These are phyloP conservation scores for Porosira glacialis DNA, from an alignment of 352 stramenopile species.

Conservation along the genomic window DNA sequence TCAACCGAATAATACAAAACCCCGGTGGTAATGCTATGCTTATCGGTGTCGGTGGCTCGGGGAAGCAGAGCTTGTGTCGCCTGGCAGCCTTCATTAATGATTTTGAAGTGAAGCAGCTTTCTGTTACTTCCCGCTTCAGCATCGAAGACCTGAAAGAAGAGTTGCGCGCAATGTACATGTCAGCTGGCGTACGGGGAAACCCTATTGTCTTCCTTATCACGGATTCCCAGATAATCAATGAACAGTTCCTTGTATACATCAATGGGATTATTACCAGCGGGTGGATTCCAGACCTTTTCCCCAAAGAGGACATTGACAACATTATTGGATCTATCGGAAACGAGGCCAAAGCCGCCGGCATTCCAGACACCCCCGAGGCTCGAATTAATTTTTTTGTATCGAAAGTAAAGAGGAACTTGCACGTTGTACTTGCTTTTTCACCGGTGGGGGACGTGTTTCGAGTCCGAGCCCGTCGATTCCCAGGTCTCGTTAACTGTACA, in stretches of 20 bases:
- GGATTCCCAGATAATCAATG: conserved; percentile 96
- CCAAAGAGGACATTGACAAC: conserved; percentile 91
- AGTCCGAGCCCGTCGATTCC: conserved; percentile 91
- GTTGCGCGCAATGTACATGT: conserved; percentile 93
- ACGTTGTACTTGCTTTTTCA: conserved; percentile 95
- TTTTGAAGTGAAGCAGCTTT: conserved; percentile 92
- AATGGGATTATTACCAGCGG: conserved; percentile 93
- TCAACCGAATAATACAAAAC: conserved; percentile 93
- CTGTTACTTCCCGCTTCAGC: conserved; percentile 90
- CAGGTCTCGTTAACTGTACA: conserved; percentile 95
- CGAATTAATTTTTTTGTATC: conserved; percentile 93
- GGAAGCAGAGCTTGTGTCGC: conserved; percentile 92
- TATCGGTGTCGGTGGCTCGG: conserved; percentile 92
- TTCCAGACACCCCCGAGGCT: conserved; percentile 88
- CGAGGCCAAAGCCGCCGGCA: conserved; percentile 90
- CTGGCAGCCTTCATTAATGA: conserved; percentile 93
- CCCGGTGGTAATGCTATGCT: conserved; percentile 93
- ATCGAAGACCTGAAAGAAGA: conserved; percentile 95
- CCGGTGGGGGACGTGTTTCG: conserved; percentile 93
- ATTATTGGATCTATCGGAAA: conserved; percentile 87
- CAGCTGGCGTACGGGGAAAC: conserved; percentile 89
- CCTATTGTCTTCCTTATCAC: conserved; percentile 96
- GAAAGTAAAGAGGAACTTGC: conserved; percentile 88
- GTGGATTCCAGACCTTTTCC: conserved; percentile 94
- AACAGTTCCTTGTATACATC: conserved; percentile 97